These are phyloP conservation scores for Triticum timopheevii DNA, from an alignment of 176 grass and related monocot genomes.

Conservation along the genomic window DNA sequence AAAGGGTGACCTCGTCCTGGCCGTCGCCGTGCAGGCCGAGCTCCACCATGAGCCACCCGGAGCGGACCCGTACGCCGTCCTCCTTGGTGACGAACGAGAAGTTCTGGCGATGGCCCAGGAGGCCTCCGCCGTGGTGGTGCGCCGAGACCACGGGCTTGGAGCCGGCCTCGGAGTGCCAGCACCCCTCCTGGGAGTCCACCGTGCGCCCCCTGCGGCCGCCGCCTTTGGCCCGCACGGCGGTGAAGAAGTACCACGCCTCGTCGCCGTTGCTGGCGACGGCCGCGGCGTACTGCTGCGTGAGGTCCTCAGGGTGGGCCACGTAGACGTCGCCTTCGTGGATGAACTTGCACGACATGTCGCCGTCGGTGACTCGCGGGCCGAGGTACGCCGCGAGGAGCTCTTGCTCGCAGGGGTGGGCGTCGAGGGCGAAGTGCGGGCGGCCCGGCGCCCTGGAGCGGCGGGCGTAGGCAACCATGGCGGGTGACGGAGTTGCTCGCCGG, in stretches of 20 bases:
- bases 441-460: background rate
- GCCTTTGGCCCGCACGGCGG: slow-evolving; percentile 23
- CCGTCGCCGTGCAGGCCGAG: slow-evolving; percentile 27
- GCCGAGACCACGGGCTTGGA: background rate
- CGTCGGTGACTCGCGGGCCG: background rate
- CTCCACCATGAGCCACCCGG: slow-evolving; percentile 42
- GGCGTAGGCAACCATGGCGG: slow-evolving; percentile 5
- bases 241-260: slow-evolving; percentile 46
- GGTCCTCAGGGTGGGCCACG: background rate
- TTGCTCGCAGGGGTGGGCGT: slow-evolving; percentile 12
- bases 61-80: slow-evolving; percentile 23
- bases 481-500: background rate
- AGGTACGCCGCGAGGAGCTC: slow-evolving; percentile 34
- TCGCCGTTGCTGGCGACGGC: slow-evolving; percentile 20
- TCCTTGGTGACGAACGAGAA: slow-evolving; percentile 41
- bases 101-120: slow-evolving; percentile 20
- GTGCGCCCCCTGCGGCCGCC: slow-evolving; percentile 36
- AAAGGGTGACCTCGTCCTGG: slow-evolving; percentile 5
- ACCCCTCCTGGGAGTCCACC: slow-evolving; percentile 27
- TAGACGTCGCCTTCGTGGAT: slow-evolving; percentile 36
- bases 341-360: background rate
- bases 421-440: background rate
- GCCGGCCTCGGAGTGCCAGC: slow-evolving; percentile 42
- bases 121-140: background rate
- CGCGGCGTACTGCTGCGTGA: background rate